These are phyloP conservation scores for Candida ulmi DNA, from an alignment of 805 yeast genomes.

Conservation along the genomic window DNA sequence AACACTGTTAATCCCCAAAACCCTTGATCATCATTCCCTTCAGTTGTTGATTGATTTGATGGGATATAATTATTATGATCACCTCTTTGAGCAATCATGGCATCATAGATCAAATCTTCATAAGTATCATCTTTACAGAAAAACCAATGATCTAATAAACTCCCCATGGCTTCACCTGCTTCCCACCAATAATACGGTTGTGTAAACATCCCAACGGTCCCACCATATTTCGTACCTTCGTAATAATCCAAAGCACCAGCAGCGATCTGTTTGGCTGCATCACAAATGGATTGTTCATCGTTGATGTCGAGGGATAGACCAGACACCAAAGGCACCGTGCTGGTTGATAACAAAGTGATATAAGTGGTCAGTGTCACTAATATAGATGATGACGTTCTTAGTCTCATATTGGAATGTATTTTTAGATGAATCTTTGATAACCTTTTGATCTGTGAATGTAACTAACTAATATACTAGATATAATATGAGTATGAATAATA, in stretches of 20 bases:
- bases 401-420: too few relatives aligned
- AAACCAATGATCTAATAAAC: conserved; percentile 65
- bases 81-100: conserved; percentile 39
- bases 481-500: too few relatives aligned
- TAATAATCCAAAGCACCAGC: conserved; percentile 68
- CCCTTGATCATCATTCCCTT: conserved; percentile 71
- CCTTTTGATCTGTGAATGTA: too few relatives aligned
- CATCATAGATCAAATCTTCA: conserved; percentile 48
- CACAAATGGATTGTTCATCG: conserved; percentile 43
- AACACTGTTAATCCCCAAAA: conserved; percentile 64
- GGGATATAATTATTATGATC: conserved; percentile 53
- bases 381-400: too few relatives aligned
- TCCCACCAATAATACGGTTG: conserved; percentile 86
- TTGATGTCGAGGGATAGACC: conserved; percentile 32
- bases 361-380: too few relatives aligned
- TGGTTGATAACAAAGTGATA: too few relatives aligned
- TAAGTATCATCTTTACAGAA: conserved; percentile 67
- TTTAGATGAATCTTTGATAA: too few relatives aligned
- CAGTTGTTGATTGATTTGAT: conserved; percentile 54
- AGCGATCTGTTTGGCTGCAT: conserved; percentile 50
- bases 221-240: conserved; percentile 55
- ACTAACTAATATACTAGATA: too few relatives aligned
- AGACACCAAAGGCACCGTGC: too few relatives aligned
- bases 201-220: conserved; percentile 65
- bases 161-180: conserved; percentile 77